Conservation (phyloP, 352 stramenopile genomes). For the Phytophthora pistaciae region DNA sequence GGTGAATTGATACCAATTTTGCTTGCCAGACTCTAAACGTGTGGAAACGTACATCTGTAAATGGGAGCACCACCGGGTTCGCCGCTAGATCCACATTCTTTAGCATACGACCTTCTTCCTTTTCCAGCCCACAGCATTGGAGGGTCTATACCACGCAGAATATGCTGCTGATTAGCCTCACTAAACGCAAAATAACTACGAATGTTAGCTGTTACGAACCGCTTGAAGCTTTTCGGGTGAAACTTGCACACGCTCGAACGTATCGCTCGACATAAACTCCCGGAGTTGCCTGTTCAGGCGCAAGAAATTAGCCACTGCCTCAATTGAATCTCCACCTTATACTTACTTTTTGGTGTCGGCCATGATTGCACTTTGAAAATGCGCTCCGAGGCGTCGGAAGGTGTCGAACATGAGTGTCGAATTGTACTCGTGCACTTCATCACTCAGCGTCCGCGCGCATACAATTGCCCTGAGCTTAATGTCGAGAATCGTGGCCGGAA, state of each 20-base stretch:
- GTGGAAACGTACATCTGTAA: conserved; percentile 56
- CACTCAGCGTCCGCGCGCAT: conserved; percentile 66
- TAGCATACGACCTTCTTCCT: conserved; percentile 61
- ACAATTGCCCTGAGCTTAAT: conserved; percentile 74
- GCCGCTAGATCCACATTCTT: conserved; percentile 61
- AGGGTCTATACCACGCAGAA: conserved; percentile 40
- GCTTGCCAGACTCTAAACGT: neutral
- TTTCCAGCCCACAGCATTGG: conserved; percentile 61
- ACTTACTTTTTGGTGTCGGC: conserved; percentile 71
- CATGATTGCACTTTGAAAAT: conserved; percentile 71
- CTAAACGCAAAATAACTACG: neutral
- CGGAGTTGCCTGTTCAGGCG: conserved; percentile 57
- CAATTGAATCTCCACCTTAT: neutral
- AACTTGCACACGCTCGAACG: conserved; percentile 69
- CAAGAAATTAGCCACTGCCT: neutral
- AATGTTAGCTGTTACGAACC: conserved; percentile 31
- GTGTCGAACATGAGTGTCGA: conserved; percentile 70
- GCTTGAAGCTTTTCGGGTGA: conserved; percentile 48
- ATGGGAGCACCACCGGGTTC: conserved; percentile 64
- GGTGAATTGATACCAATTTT: neutral
- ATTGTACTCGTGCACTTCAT: conserved; percentile 85
- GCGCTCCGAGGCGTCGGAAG: conserved; percentile 63
- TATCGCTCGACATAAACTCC: conserved; percentile 73
- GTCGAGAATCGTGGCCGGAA: conserved; percentile 64
- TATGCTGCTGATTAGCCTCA: neutral